phyloP scores from a whole-genome alignment of 2,329 filamentous ascomycete genomes.

The Tolypocladium capitatum region DNA sequence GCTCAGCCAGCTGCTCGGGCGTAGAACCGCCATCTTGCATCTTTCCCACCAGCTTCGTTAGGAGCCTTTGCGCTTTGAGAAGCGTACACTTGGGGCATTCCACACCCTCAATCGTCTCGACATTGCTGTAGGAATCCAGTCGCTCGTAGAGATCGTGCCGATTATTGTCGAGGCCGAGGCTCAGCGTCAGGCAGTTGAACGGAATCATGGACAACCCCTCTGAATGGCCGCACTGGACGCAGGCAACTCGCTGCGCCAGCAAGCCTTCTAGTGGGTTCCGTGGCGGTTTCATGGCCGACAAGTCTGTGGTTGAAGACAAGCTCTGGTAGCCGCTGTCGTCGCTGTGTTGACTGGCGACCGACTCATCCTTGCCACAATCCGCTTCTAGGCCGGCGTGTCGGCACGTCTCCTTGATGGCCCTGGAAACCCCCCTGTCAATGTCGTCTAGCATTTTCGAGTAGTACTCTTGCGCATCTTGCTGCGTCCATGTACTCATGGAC shows the following conservation, averaged over 20 bases:
- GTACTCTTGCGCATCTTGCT: slow-evolving; percentile 97
- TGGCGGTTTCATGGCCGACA: slow-evolving; percentile 23
- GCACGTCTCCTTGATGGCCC: slow-evolving; percentile 22
- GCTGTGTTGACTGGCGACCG: slow-evolving; percentile 33
- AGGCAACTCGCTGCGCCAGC: slow-evolving; percentile 78
- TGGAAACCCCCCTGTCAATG: slow-evolving; percentile 62
- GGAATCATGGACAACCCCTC: slow-evolving; percentile 83
- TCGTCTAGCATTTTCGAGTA: slow-evolving; percentile 81
- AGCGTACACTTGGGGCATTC: slow-evolving; percentile 88
- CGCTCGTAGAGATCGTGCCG: slow-evolving; percentile 64
- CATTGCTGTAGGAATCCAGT: slow-evolving; percentile 68
- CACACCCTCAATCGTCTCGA: slow-evolving; percentile 79
- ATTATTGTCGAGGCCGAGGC: slow-evolving; percentile 49
- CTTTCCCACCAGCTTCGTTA: slow-evolving; percentile 33
- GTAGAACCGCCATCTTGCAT: slow-evolving; percentile 20
- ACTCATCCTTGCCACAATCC: slow-evolving; percentile 26
- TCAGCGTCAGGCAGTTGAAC: slow-evolving; percentile 87
- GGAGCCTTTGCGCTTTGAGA: slow-evolving; percentile 36
- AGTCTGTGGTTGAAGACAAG: slow-evolving; percentile 22
- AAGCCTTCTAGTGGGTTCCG: slow-evolving; percentile 79
- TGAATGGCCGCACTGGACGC: slow-evolving; percentile 71
- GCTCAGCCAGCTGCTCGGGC: slow-evolving; percentile 37
- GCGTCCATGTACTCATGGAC: slow-evolving; percentile 87
- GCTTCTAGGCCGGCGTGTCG: slow-evolving; percentile 25
- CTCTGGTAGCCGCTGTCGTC: slow-evolving; percentile 46